Evolutionary conservation across 1,284 basidiomycete genomes (phyloP), one percentile per base, ranked within the genome.

Genomic region (Caloboletus firmus): DNA sequence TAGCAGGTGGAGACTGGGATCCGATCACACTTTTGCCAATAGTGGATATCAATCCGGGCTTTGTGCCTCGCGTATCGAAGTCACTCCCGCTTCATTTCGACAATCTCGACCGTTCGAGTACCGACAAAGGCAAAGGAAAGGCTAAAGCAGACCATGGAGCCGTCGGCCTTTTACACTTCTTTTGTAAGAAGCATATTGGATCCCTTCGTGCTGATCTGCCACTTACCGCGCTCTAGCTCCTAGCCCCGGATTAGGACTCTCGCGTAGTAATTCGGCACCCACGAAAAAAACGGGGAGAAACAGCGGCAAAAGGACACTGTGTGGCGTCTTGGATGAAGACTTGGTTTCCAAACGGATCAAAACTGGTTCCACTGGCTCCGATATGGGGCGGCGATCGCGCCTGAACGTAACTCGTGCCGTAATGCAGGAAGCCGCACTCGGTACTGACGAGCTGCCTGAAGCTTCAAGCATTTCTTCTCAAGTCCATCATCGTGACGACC

Each of bases 1-100:
- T 98, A 37, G 93, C 93, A 0, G 59, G 72, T 26, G 95, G 95
- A 2, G 83, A 91, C 56, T 68, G 85, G 31, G 89, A 94, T 71
- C 95, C 95, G 4, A 82, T 89, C 49, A 86, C 85, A 10, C 76
- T 82, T 28, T 65, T 79, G 43, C 82, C 85, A 2, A 93, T 97
- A 76, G 72, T 79, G 36, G 93, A 96, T 66, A 89, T 90, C 65
- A 89, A 91, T 71, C 87, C 91, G 11, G 69, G 73, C 10, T 94
- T 80, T 65, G 68, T 74, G 36, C 87, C 88, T 47, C 78, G 77
- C 70, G 63, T 60, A 60, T 60, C 75, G 62, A 69, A 72, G 61
- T 61, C 70, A 49, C 68, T 74, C 49, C 71, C 74, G 22, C 66
- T 74, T 61, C 72, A 69, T 61, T 56, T 61, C 44, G 58, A 62